Evolutionary conservation across 306 rosid genomes (phyloP).

Genomic region (Canavalia ensiformis): DNA sequence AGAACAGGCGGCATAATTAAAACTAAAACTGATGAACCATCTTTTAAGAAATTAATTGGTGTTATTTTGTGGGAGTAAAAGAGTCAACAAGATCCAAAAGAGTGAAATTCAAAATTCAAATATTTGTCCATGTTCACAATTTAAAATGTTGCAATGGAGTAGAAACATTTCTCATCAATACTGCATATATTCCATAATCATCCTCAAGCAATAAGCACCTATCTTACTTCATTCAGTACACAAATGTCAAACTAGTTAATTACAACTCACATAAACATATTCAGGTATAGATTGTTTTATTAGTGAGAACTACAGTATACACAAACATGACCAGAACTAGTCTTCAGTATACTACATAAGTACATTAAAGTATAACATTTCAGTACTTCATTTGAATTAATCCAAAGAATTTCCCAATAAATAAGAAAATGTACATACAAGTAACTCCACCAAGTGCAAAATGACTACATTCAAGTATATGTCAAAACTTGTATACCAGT

Average conservation of each 20-base stretch:
- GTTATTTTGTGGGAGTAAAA: slow-evolving; percentile 3
- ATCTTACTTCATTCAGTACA: slow-evolving; percentile 17
- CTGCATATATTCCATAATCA: slow-evolving; percentile 15
- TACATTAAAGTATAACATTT: slow-evolving; percentile 13
- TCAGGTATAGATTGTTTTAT: slow-evolving; percentile 16
- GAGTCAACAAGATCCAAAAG: slow-evolving; percentile 28
- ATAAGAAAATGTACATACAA: slow-evolving; percentile 10
- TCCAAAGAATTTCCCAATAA: neutral
- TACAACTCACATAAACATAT: slow-evolving; percentile 18
- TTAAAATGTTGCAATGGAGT: slow-evolving; percentile 10
- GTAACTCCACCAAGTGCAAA: slow-evolving; percentile 37
- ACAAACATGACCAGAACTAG: slow-evolving; percentile 35
- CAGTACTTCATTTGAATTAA: slow-evolving; percentile 40
- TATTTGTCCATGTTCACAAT: neutral
- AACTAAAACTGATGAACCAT: too few relatives aligned
- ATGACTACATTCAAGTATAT: slow-evolving; percentile 23
- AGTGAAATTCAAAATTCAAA: neutral
- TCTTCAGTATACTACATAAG: slow-evolving; percentile 17
- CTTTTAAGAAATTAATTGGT: too few relatives aligned
- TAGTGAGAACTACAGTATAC: slow-evolving; percentile 46
- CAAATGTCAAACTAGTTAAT: slow-evolving; percentile 24
- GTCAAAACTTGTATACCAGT: neutral
- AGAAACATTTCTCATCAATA: slow-evolving; percentile 10
- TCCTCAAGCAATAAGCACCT: slow-evolving; percentile 10
- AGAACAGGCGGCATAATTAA: too few relatives aligned